Conservation (phyloP, 768 basidiomycete species). For the Brasilioporus rufonigricans region DNA sequence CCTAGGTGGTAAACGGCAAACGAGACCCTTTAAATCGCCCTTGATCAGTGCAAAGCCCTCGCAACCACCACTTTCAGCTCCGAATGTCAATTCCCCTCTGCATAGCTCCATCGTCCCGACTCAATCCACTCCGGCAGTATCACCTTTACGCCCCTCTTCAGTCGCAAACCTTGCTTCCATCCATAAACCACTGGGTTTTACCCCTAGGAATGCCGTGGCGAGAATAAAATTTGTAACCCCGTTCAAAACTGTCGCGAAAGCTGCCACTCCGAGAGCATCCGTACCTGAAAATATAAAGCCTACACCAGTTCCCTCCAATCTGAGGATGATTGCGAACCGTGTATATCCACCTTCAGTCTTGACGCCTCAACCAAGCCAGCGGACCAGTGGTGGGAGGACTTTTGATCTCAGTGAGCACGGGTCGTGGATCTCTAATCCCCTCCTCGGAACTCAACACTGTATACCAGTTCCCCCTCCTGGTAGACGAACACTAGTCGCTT, state of each 20-base stretch:
- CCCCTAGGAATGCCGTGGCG: constrained; percentile 30
- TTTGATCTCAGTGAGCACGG: constrained; percentile 46
- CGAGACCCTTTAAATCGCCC: constrained; percentile 50
- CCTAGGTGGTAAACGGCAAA: constrained; percentile 9
- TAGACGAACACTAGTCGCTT: constrained; percentile 46
- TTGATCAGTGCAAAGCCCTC: constrained; percentile 24
- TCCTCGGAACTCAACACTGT: neutral
- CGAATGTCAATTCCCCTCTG: constrained; percentile 28
- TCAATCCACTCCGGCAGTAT: constrained; percentile 20
- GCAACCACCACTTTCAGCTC: constrained; percentile 24
- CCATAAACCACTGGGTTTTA: constrained; percentile 26
- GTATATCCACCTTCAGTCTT: constrained; percentile 25
- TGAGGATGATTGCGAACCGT: constrained; percentile 6
- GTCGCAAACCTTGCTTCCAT: constrained; percentile 11
- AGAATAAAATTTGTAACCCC: constrained; percentile 54
- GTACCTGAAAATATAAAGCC: too few species aligned
- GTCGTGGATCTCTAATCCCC: neutral
- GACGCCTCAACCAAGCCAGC: constrained; percentile 6
- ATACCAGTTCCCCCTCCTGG: constrained; percentile 32
- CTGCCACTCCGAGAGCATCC: constrained; percentile 37
- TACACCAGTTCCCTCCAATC: neutral
- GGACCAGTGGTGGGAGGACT: constrained; percentile 1
- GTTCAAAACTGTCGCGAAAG: constrained; percentile 54
- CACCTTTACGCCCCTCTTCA: constrained; percentile 37
- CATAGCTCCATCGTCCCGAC: constrained; percentile 1